These are phyloP conservation scores for Didymosphaeria variabile DNA, from an alignment of 2,329 filamentous ascomycete genomes.

Conservation along the genomic window DNA sequence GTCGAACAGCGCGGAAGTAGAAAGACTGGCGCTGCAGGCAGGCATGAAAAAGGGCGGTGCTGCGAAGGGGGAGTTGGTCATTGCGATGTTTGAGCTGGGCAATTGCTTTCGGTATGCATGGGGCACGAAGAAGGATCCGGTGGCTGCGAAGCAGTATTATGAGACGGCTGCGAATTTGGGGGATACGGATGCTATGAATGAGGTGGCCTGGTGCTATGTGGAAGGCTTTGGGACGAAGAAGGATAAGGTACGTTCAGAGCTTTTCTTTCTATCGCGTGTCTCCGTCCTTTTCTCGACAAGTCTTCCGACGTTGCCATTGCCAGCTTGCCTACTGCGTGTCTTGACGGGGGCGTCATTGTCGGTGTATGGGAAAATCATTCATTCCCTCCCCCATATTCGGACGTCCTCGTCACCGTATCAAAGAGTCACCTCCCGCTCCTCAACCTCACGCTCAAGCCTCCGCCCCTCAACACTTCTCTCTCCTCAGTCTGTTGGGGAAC, in stretches of 20 bases:
- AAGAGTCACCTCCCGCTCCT: too few species aligned
- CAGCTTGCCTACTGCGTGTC: background rate
- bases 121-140: conserved; percentile 86
- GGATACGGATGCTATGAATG: conserved; percentile 97
- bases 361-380: background rate
- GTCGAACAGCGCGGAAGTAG: conserved; percentile 86
- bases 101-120: conserved; percentile 94
- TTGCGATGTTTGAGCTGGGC: conserved; percentile 94
- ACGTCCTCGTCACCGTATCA: too few species aligned
- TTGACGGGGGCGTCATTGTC: background rate
- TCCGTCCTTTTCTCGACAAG: too few species aligned
- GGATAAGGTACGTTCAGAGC: conserved; percentile 81
- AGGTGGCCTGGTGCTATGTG: conserved; percentile 93
- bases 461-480: background rate
- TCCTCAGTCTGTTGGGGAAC: background rate
- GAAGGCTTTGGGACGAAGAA: conserved; percentile 98
- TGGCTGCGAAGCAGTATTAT: conserved; percentile 91
- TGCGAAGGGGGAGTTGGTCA: conserved; percentile 93
- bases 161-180: conserved; percentile 97
- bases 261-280: conserved; percentile 2
- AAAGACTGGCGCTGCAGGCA: conserved; percentile 83
- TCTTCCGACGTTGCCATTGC: background rate
- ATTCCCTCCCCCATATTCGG: too few species aligned
- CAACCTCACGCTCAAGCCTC: too few species aligned
- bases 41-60: conserved; percentile 93